phyloP scores from a whole-genome alignment of 352 stramenopile species.

The Pythium guiyangense region DNA sequence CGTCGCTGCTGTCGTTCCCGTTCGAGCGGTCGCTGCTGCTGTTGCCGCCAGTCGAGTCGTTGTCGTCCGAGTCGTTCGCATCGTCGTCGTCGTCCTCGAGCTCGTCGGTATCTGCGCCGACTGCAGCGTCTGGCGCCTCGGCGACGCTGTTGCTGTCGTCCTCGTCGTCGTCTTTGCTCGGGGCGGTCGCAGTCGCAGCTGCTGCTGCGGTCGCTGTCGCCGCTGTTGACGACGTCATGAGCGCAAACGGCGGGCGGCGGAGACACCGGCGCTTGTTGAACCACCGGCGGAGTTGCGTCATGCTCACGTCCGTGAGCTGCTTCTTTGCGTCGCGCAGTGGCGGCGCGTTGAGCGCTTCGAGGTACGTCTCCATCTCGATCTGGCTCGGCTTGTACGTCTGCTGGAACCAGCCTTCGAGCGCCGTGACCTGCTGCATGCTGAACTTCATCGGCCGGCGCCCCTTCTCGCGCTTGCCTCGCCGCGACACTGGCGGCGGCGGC shows the following conservation, averaged over 20 bases:
- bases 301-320: conserved; percentile 78
- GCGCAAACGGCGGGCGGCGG: conserved; percentile 68
- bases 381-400: conserved; percentile 84
- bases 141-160: no score
- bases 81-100: conserved; percentile 17
- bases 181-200: no score
- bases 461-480: conserved; percentile 49
- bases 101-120: neutral
- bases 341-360: conserved; percentile 55
- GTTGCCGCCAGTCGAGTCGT: conserved; percentile 43
- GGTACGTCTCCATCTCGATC: conserved; percentile 74
- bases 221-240: conserved; percentile 60
- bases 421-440: conserved; percentile 76
- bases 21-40: conserved; percentile 38
- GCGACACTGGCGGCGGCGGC: conserved; percentile 18
- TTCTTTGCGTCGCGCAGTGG: conserved; percentile 69
- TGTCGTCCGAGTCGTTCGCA: conserved; percentile 20
- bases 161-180: neutral
- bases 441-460: conserved; percentile 83
- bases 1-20: conserved; percentile 10
- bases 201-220: neutral
- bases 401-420: conserved; percentile 81
- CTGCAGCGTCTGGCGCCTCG: neutral
- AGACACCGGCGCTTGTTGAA: conserved; percentile 87
- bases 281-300: conserved; percentile 81